A percentile compares a stretch with the other conserved stretches of the same genome.
Conservation (phyloP, 2,329 filamentous ascomycete genomes). For the Geoglossum cookeanum region DNA sequence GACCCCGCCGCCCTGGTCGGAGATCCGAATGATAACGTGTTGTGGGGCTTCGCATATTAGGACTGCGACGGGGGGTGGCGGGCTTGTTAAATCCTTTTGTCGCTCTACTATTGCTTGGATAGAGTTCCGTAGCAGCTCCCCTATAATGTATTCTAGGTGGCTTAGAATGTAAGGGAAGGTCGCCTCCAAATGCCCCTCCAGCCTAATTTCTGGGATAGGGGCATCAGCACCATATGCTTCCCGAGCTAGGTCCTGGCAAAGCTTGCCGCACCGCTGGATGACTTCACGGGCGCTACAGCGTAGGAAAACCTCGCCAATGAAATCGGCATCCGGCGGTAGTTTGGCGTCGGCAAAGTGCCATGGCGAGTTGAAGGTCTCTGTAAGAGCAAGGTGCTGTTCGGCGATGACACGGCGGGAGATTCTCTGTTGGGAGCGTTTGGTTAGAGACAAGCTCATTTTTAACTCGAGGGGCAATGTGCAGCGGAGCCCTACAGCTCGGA, state of each 20-base stretch:
- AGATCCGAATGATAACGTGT: conserved; percentile 90
- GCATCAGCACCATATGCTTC: conserved; percentile 54
- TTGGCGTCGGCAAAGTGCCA: conserved; percentile 75
- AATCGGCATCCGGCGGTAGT: conserved; percentile 48
- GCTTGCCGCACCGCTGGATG: conserved; percentile 60
- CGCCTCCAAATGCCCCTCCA: conserved; percentile 71
- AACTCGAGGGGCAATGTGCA: neutral
- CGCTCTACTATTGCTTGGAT: conserved; percentile 81
- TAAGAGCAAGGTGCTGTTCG: conserved; percentile 87
- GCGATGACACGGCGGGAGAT: conserved; percentile 94
- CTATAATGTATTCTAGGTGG: conserved; percentile 92
- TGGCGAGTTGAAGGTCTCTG: conserved; percentile 78
- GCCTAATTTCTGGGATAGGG: conserved; percentile 57
- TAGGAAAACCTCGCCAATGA: conserved; percentile 88
- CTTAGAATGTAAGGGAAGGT: conserved; percentile 93
- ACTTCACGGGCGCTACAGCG: conserved; percentile 84
- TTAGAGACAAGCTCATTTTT: conserved; percentile 6
- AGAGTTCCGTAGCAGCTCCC: conserved; percentile 84
- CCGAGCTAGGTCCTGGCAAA: conserved; percentile 54
- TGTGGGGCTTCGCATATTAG: conserved; percentile 86
- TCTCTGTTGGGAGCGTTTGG: conserved; percentile 31
- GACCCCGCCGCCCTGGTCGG: conserved; percentile 86
- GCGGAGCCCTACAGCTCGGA: conserved; percentile 50
- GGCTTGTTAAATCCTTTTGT: conserved; percentile 28
- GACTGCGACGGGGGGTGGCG: conserved; percentile 72